Evolutionary conservation across 805 yeast species (phyloP).

Genomic region (Metahyphopichia silvanorum): DNA sequence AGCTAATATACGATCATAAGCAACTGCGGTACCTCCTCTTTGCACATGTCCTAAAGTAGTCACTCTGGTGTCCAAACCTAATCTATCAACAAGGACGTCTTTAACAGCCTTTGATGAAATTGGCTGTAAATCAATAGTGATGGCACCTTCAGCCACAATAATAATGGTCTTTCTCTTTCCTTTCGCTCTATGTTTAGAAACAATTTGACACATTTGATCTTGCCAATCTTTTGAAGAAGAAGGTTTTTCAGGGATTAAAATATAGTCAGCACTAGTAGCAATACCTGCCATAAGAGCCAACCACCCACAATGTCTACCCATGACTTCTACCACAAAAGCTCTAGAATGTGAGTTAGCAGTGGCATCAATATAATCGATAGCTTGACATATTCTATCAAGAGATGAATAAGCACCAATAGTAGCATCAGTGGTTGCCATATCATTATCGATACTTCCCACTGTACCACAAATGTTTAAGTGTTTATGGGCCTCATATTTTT

Average conservation of each 20-base stretch:
- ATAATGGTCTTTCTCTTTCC: constrained; percentile 96
- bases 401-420: constrained; percentile 97
- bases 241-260: constrained; percentile 93
- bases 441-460: constrained; percentile 97
- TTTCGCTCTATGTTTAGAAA: constrained; percentile 71
- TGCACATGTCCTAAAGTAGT: constrained; percentile 97
- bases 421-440: constrained; percentile 95
- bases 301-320: constrained; percentile 99
- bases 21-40: constrained; percentile 98
- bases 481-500: constrained; percentile 58
- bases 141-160: constrained; percentile 97
- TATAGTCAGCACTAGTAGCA: constrained; percentile 93
- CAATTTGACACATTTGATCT: constrained; percentile 71
- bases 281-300: constrained; percentile 96
- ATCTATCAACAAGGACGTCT: constrained; percentile 65
- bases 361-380: constrained; percentile 95
- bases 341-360: constrained; percentile 96
- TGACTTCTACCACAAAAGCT: constrained; percentile 96
- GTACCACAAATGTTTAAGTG: constrained; percentile 86
- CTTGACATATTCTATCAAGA: constrained; percentile 85
- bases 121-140: constrained; percentile 75
- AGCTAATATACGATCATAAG: constrained; percentile 86
- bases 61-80: constrained; percentile 91
- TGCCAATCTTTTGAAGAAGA: constrained; percentile 74
- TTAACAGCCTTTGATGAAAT: constrained; percentile 79